Evolutionary conservation across 2,329 filamentous ascomycete species (phyloP), one percentile per base, ranked within the genome.

Genomic region (Ascochyta pisi): DNA sequence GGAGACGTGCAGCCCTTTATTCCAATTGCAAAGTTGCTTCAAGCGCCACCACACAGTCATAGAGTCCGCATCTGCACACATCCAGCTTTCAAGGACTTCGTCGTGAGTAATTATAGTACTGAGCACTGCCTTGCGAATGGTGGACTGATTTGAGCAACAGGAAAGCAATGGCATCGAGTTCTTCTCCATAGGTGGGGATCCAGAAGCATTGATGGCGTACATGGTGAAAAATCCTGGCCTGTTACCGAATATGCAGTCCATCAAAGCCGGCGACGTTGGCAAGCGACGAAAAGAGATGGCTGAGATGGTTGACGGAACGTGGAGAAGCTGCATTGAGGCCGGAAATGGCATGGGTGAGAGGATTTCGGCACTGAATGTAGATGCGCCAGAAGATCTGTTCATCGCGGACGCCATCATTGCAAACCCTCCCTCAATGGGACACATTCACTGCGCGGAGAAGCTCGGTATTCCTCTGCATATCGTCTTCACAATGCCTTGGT

Each of bases 401-500:
- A 86, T 96, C 39, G 92, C 91, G 0, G 91, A 92, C 29, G 56
- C 44, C 7, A 69, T 68, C 42, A 69, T 68, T 31, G 66, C 66
- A 1, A 69, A 69, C 13, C 65, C 65, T 3, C 65, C 65, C 3
- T 63, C 61, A 4, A 67, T 68, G 63, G 66, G 65, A 4, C 66
- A 69, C 27, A 82, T 91, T 1, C 89, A 91, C 65, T 83, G 88
- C 59, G 89, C 89, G 0, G 87, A 92, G 75, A 89, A 88, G 72
- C 74, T 91, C 61, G 89, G 88, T 0, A 86, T 91, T 33, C 89
- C 89, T 0, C 68, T 91, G 10, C 89, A 91, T 67, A 84, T 96
- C 67, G 94, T 96, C 87, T 96, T 96, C 76, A 96, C 92, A 0
- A 84, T 84, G 81, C 82, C 82, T 1, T 84, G 79, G 78, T 78